Evolutionary conservation across 2,329 filamentous ascomycete species (phyloP), one percentile per base, ranked within the genome.

Genomic region (Scedosporium dehoogii): DNA sequence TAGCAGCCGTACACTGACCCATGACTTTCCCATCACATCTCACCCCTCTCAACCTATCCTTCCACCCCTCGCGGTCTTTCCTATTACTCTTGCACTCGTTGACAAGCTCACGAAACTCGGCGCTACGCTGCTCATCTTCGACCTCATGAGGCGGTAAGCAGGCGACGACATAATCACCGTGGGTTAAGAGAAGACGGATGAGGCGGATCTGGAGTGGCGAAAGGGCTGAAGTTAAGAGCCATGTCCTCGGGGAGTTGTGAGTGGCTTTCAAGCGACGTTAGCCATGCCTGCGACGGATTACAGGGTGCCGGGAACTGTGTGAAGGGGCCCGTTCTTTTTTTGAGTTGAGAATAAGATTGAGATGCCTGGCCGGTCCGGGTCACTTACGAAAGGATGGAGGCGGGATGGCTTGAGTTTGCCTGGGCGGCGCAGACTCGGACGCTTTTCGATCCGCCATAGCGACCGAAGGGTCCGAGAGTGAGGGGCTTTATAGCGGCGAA

Each of bases 91-190:
- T 86, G 69, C 84, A 87, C 72, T 87, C 85, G 65, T 87, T 85
- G 63, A 96, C 81, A 66, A 96, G 89, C 65, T 85, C 85, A 63
- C 89, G 86, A 73, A 96, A 96, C 73, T 92, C 90, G 68, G 85
- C 81, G 72, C 87, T 90, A 66, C 90, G 85, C 57, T 84, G 82
- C 46, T 88, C 87, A 72, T 92, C 83, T 69, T 92, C 89, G 66
- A 92, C 87, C 74, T 94, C 90, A 59, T 83, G 78, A 3, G 91
- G 88, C 58, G 90, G 85, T 41, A 97, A 81, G 61, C 92, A 94
- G 4, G 91, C 89, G 58, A 93, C 88, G 57, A 96, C 89, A 72
- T 89, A 92, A 74, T 97, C 94, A 58, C 94, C 93, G 74, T 97
- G 92, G n/a, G 85, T 85, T 58, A 97, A 86, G 53, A 96, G 81